phyloP scores from a whole-genome alignment of 352 stramenopile species.

The Phytopythium cucurbitacearum region DNA sequence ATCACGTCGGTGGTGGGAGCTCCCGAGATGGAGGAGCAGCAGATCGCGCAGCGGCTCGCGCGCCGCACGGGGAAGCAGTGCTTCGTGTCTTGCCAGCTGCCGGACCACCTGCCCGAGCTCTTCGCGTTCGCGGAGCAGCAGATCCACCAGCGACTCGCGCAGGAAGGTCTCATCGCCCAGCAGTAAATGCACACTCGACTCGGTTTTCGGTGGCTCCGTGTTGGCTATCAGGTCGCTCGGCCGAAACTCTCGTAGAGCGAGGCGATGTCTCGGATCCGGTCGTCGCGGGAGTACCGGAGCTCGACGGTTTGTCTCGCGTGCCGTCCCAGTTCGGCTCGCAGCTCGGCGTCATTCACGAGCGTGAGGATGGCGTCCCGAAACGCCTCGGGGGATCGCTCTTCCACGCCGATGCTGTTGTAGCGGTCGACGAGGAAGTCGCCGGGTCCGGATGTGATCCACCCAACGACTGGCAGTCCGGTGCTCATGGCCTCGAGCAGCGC shows the following conservation, averaged over 20 bases:
- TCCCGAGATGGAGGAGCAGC: slow-evolving; percentile 71
- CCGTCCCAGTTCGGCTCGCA: slow-evolving; percentile 19
- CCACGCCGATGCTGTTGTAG: slow-evolving; percentile 37
- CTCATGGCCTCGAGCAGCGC: slow-evolving; percentile 60
- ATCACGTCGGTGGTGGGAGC: slow-evolving; percentile 67
- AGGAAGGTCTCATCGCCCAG: slow-evolving; percentile 31
- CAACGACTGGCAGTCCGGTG: slow-evolving; percentile 39
- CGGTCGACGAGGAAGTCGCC: slow-evolving; percentile 40
- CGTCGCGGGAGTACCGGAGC: slow-evolving; percentile 23
- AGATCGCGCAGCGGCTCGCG: slow-evolving; percentile 75
- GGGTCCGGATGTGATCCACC: slow-evolving; percentile 37
- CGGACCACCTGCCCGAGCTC: slow-evolving; percentile 67
- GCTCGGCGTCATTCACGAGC: slow-evolving; percentile 15
- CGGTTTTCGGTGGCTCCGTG: too few species aligned
- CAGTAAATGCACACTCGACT: too few species aligned
- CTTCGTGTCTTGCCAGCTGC: slow-evolving; percentile 80
- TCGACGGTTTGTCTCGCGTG: slow-evolving; percentile 33
- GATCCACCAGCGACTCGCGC: slow-evolving; percentile 39
- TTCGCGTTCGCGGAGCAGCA: slow-evolving; percentile 67
- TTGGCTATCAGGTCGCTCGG: neutral
- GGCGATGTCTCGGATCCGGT: slow-evolving; percentile 23
- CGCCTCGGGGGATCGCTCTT: slow-evolving; percentile 18
- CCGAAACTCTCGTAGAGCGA: slow-evolving; percentile 35
- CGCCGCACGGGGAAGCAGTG: slow-evolving; percentile 59
- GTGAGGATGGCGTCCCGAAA: slow-evolving; percentile 26